Base-by-base conservation (phyloP, 225 moss, liverwort and hornwort genomes). In the Climacium dendroides region DNA sequence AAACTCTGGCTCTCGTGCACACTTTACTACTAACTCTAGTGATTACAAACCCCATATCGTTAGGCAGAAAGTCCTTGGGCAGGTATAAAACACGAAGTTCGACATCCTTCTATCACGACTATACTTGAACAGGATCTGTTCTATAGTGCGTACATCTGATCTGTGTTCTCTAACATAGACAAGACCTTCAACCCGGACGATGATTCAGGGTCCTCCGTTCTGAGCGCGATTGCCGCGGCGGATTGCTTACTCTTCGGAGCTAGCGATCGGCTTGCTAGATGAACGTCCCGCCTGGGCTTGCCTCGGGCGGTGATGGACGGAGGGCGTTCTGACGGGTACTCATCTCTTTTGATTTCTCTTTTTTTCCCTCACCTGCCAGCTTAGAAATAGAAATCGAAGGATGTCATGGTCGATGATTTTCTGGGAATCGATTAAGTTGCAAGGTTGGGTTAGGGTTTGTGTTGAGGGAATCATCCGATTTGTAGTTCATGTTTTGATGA, bases 91-190 rank as follows among this genome's bases (percentile, higher is more conserved):
- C 0, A 72, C 3, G 10, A 9, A 70, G 28, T 8, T 1, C 1
- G 9, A 0, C 1, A 0, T 0, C 0, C 0, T 5, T 0, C 15
- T 0, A 9, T 0, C 0, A 45, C 10, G 29, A 72, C 72, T 72
- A 45, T 72, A 72, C 72, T 72, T 41, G 24, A 39, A 69, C 69
- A 69, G 39, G 69, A 69, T 69, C 69, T 69, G 39, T 69, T 69
- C 69, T 69, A 39, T 25, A 70, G 70, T 70, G 41, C 41, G 25
- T 70, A 70, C 41, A 71, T 71, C 26, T 71, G 41, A 71, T 43
- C 43, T 85, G 62, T 62, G 50, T 35, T 19, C 37, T 29, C 62
- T 50, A 61, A 6, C 62, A 39, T 22, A 62, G 74, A 37, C 75
- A 75, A 75, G 85, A 67, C 53, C 19, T 53, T 37, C 67, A 53